Conservation (phyloP, 2,329 filamentous ascomycete species). For the Aspergillus japonicus region DNA sequence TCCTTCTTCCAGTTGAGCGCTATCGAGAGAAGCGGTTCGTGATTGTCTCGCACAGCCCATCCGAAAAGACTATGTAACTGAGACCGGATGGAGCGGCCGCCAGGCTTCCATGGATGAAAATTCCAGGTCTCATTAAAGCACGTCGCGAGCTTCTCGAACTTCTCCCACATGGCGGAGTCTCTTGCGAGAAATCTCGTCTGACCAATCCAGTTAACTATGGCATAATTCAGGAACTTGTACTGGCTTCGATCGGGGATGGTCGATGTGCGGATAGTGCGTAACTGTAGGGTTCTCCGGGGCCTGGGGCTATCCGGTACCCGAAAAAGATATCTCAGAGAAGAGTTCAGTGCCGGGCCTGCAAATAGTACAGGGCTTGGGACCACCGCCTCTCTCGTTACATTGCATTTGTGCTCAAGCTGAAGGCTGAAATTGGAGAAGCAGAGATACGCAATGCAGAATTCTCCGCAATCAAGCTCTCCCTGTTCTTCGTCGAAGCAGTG, state of each 20-base stretch:
- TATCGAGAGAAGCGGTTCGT: conserved; percentile 18
- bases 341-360: background rate
- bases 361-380: background rate
- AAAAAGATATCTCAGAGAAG: background rate
- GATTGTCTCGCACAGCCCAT: conserved; percentile 22
- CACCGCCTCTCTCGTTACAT: background rate
- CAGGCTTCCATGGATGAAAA: conserved; percentile 22
- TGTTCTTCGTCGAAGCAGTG: conserved; percentile 6
- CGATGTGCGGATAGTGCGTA: conserved; percentile 7
- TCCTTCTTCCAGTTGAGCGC: background rate
- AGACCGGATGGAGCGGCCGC: conserved; percentile 17
- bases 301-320: background rate
- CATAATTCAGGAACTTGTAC: conserved; percentile 22
- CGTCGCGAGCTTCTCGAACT: conserved; percentile 17
- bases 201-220: conserved; percentile 14
- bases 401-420: conserved; percentile 6
- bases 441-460: conserved; percentile 22
- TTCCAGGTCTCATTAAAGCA: conserved; percentile 24
- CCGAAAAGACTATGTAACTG: conserved; percentile 21
- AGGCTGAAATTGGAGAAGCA: conserved; percentile 23
- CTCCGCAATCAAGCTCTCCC: conserved; percentile 19
- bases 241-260: conserved; percentile 5
- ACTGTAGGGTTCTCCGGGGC: background rate
- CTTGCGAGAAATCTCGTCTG: conserved; percentile 16
- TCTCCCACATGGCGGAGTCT: conserved; percentile 15